These are phyloP conservation scores for Mucor piriformis DNA, from an alignment of 371 early-diverging fungal genomes.

Conservation along the genomic window DNA sequence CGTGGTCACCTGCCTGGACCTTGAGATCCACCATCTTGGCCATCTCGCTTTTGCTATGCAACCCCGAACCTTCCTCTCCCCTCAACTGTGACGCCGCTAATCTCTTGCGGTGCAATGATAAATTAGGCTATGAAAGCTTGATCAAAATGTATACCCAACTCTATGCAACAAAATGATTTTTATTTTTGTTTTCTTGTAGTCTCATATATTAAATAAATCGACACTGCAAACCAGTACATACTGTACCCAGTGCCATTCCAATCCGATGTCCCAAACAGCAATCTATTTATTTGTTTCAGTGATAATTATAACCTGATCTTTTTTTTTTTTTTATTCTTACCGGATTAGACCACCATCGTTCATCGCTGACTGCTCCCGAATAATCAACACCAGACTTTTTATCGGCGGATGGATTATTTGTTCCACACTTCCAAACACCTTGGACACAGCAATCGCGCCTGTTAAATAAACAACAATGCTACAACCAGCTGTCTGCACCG, in stretches of 20 bases:
- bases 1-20: constrained; percentile 88
- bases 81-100: constrained; percentile 96
- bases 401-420: background rate
- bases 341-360: background rate
- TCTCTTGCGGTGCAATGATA: constrained; percentile 84
- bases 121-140: constrained; percentile 83
- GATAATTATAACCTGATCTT: background rate
- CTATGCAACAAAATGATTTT: constrained; percentile 50
- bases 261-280: background rate
- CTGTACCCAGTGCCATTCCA: constrained; percentile 20
- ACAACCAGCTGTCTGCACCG: background rate
- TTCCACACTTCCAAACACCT: constrained; percentile 4
- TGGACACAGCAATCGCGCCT: constrained; percentile 6
- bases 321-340: background rate
- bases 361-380: background rate
- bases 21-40: constrained; percentile 73
- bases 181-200: constrained; percentile 8
- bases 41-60: constrained; percentile 68
- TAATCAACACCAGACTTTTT: background rate
- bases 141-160: constrained; percentile 85
- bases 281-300: background rate
- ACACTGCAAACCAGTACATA: constrained; percentile 20
- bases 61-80: constrained; percentile 86
- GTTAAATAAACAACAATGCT: constrained; percentile 9
- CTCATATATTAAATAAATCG: constrained; percentile 7